Conservation (phyloP, 169 alveolate species). For the Eimeria mitis region DNA sequence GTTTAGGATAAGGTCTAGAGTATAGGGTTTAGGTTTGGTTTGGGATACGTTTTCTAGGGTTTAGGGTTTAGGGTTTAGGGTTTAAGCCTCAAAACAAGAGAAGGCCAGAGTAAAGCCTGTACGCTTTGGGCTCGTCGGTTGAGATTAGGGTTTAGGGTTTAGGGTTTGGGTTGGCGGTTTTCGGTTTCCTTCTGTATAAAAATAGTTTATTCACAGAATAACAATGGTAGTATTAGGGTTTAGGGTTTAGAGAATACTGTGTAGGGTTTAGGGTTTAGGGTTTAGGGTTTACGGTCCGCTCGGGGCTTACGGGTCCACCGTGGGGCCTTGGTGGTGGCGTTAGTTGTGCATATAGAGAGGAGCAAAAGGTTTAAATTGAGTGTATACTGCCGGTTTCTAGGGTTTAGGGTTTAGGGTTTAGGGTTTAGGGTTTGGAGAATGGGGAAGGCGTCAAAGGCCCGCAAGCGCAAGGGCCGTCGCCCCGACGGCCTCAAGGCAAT, state of each 20-base stretch:
- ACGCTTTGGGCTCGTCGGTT: background rate
- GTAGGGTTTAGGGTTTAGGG: slow-evolving; percentile 35
- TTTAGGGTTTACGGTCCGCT: slow-evolving; percentile 6
- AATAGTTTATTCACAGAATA: background rate
- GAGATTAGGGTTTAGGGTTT: background rate
- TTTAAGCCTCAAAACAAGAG: background rate
- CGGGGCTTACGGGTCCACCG: slow-evolving; percentile 1
- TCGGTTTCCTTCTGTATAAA: background rate
- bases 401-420: slow-evolving; percentile 59
- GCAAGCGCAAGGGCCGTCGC: slow-evolving; percentile 72
- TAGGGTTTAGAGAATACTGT: background rate
- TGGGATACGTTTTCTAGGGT: background rate
- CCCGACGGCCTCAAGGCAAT: slow-evolving; percentile 37
- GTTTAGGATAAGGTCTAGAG: slow-evolving; percentile 5
- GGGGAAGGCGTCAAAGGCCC: slow-evolving; percentile 77
- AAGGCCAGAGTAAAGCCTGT: background rate
- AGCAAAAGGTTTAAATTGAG: background rate
- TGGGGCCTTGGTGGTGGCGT: background rate
- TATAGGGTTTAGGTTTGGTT: background rate
- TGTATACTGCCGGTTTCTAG: background rate
- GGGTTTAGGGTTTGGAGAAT: slow-evolving; percentile 62
- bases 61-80: background rate
- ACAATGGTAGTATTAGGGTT: background rate
- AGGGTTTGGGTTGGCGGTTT: background rate
- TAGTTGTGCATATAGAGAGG: background rate